Percentiles rank a stretch among this genome's conserved stretches.
phyloP scores from a whole-genome alignment of 345 rosid species.

The Linum lewisii region DNA sequence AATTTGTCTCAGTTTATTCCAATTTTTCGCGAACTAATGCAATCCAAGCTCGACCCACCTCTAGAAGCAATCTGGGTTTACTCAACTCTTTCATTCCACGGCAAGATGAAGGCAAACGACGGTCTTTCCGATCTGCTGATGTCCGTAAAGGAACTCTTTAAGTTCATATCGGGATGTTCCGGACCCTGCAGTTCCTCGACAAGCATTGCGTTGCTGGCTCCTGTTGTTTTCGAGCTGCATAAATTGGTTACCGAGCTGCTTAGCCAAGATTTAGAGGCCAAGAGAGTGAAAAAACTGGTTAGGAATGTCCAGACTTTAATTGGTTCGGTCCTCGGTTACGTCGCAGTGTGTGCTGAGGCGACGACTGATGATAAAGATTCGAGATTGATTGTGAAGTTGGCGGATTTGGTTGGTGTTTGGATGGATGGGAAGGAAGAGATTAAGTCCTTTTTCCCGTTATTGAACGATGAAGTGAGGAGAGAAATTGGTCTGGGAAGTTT shows the following conservation, averaged over 20 bases:
- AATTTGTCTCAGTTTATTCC: conserved; percentile 24
- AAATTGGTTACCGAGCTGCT: conserved; percentile 23
- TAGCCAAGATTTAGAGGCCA: conserved; percentile 20
- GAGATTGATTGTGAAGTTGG: conserved; percentile 17
- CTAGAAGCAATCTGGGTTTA: conserved; percentile 49
- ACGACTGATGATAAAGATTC: conserved; percentile 16
- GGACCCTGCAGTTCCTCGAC: conserved; percentile 23
- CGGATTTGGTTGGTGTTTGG: conserved; percentile 39
- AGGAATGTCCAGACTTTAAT: conserved; percentile 28
- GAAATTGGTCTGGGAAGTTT: conserved; percentile 18
- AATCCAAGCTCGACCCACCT: conserved; percentile 42
- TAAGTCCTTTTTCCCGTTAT: conserved; percentile 31
- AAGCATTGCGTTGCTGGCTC: conserved; percentile 45
- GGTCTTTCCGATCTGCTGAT: conserved; percentile 24
- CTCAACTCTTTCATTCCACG: conserved; percentile 29
- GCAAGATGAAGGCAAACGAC: conserved; percentile 12
- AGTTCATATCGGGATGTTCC: conserved; percentile 35
- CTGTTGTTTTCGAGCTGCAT: conserved; percentile 29
- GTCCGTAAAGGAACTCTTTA: conserved; percentile 28
- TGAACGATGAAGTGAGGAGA: conserved; percentile 20
- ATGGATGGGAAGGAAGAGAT: conserved; percentile 17
- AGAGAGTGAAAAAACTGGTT: conserved; percentile 27
- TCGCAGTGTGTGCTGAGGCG: conserved; percentile 27
- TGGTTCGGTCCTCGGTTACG: conserved; percentile 36
- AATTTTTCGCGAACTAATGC: conserved; percentile 32